Evolutionary conservation across 176 grass and related monocot genomes (phyloP).

Genomic region (Leersia perrieri): DNA sequence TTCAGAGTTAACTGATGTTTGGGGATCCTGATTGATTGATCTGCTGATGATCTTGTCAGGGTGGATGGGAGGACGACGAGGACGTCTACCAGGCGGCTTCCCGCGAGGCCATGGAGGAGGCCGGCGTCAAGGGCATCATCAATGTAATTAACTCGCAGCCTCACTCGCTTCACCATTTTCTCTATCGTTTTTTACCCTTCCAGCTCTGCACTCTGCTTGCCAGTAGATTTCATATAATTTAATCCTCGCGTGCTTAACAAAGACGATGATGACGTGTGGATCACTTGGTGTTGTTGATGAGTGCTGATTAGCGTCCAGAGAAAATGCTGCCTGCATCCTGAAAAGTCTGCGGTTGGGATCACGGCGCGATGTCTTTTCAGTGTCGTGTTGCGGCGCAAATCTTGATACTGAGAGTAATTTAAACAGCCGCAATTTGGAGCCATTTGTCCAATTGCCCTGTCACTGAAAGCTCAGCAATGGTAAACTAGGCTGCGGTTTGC

Average conservation of each 20-base stretch:
- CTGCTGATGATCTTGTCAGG: constrained; percentile 30
- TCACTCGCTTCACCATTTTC: neutral
- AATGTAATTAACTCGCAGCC: constrained; percentile 40
- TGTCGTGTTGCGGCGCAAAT: neutral
- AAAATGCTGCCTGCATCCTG: neutral
- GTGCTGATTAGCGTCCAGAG: neutral
- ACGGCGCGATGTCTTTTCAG: neutral
- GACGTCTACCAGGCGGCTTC: constrained; percentile 69
- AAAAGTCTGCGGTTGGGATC: constrained; percentile 5
- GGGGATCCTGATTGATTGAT: neutral
- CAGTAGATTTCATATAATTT: neutral
- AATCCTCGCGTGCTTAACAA: neutral
- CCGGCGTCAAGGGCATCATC: constrained; percentile 74
- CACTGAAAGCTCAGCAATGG: constrained; percentile 39
- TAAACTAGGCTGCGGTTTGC: constrained; percentile 19
- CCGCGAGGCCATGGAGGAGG: constrained; percentile 86
- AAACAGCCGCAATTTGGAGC: constrained; percentile 16
- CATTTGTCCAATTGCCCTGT: neutral
- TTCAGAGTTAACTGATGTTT: neutral
- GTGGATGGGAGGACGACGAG: constrained; percentile 91
- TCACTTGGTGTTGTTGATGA: neutral
- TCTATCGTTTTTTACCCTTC: neutral
- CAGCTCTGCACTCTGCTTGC: neutral
- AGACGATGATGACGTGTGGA: neutral
- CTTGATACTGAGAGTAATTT: constrained; percentile 9